Base-by-base conservation (phyloP, 2,329 filamentous ascomycete genomes). In the Neurospora sp. region DNA sequence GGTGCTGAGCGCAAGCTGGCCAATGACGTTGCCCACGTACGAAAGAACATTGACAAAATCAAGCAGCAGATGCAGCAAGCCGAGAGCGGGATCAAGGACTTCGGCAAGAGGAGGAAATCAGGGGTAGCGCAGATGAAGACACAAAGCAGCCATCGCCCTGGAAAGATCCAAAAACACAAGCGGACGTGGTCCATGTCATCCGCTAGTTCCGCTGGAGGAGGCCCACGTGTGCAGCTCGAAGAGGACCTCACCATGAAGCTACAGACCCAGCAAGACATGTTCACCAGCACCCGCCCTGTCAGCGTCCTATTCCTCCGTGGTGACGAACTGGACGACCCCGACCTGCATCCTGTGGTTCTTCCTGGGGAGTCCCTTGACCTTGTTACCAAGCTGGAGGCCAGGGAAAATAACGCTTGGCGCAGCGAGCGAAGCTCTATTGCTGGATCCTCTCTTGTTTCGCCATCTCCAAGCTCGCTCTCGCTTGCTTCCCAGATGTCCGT, bases 181-280 rank as follows among this genome's bases (percentile, higher is more conserved):
- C 86, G 95, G 71, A 97, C 93, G 0, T 97, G 94, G 93, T 97
- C 95, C 10, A 93, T 97, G 86, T 94, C 93, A 33, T 97, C 95
- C 6, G 82, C 87, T 39, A 89, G 89, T 76, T 91, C 89, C 3
- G 85, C 84, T 3, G 85, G 84, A 15, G 84, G 83, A 3, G 79
- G 77, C 8, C 78, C 80, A 0, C 82, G 87, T 28, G 77, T 83
- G n/a, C 82, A 87, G 0, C 80, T 88, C 36, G 89, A 91, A 77
- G 92, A 96, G 76, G 93, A 96, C 76, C 79, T 95, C 33, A 91
- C 93, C 76, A 87, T 87, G 79, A 95, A 95, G 80, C 83, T 96
- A 38, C 89, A 91, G 74, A 90, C 88, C 1, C 83, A 94, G 52
- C 91, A 95, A 79, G 92, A 95, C 76, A 96, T 96, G 93, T 96